These are phyloP conservation scores for Ananas comosus DNA, from an alignment of 176 grass and related monocot species.

Conservation along the genomic window DNA sequence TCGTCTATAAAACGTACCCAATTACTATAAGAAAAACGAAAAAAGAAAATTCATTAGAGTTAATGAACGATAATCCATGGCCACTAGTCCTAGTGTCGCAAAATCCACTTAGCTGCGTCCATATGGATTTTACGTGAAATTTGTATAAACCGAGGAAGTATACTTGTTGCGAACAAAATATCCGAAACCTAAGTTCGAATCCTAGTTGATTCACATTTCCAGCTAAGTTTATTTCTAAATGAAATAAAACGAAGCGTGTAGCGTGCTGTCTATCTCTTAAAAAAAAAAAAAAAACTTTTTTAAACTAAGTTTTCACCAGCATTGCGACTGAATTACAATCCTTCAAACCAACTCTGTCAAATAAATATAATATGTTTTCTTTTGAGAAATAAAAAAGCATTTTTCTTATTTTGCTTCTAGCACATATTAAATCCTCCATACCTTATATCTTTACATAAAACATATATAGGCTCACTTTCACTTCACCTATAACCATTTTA, in stretches of 20 bases:
- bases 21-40: background rate
- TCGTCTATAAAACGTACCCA: background rate
- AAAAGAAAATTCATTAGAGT: background rate
- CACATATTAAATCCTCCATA: background rate
- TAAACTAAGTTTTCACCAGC: too few relatives aligned
- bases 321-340: too few relatives aligned
- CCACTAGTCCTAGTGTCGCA: background rate
- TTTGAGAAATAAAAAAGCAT: background rate
- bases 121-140: background rate
- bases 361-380: background rate
- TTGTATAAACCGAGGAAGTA: background rate
- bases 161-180: background rate
- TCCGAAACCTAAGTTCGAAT: too few relatives aligned
- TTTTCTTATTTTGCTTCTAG: background rate
- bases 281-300: too few relatives aligned
- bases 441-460: background rate
- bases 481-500: background rate
- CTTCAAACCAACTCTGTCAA: too few relatives aligned
- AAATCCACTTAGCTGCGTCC: background rate
- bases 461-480: background rate
- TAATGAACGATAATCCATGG: background rate
- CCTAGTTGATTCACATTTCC: too few relatives aligned
- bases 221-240: too few relatives aligned
- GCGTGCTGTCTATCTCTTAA: too few relatives aligned
- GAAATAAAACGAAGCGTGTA: too few relatives aligned